Base-by-base conservation (phyloP, 78 protist species). In the Mastigamoeba balamuthi region DNA sequence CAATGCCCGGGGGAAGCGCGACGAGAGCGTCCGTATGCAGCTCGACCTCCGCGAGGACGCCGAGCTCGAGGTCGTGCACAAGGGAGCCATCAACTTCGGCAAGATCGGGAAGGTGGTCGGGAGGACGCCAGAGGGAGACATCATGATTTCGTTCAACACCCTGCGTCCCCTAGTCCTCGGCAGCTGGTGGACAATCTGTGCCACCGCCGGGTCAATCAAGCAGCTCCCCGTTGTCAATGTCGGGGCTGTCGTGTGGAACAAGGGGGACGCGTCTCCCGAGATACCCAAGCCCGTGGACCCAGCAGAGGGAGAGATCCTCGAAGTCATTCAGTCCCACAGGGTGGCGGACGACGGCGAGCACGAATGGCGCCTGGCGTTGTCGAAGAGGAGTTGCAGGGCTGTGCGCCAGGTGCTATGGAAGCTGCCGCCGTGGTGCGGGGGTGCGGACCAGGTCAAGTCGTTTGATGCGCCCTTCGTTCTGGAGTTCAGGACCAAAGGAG, bases 31-130 rank as follows among this genome's bases (percentile, higher is more conserved):
- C 5, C 35, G 5, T 27, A 4, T 5, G 4, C 28, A 6, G 33
- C 71, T 74, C 43, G 37, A 74, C 7, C 71, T 74, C 5, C 40
- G 73, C 28, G 69, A 40, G 58, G 75, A 42, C 58, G 10, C 75
- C 17, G 48, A 66, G 29, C 7, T 70, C 38, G 6, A 6, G 58
- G 23, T 72, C 29, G 74, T 6, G 43, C 40, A 74, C 7, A 4
- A 28, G n/a, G 77, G 7, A 7, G 29, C 74, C 40, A 9, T 43
- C 65, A 72, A 7, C 25, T 74, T 6, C 73, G 58, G 7, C 43
- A 7, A 37, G 40, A 53, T 5, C 5, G 74, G 77, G n/a, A 5
- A 72, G 5, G 71, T 72, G n/a, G 4, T 28, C 7, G 58, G 5
- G 28, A 74, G 6, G 7, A 72, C 29, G n/a, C 73, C 27, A 4